Evolutionary conservation across 2,329 filamentous ascomycete species (phyloP), one percentile per base, ranked within the genome.

Genomic region (Tolypocladium ovalisporum): DNA sequence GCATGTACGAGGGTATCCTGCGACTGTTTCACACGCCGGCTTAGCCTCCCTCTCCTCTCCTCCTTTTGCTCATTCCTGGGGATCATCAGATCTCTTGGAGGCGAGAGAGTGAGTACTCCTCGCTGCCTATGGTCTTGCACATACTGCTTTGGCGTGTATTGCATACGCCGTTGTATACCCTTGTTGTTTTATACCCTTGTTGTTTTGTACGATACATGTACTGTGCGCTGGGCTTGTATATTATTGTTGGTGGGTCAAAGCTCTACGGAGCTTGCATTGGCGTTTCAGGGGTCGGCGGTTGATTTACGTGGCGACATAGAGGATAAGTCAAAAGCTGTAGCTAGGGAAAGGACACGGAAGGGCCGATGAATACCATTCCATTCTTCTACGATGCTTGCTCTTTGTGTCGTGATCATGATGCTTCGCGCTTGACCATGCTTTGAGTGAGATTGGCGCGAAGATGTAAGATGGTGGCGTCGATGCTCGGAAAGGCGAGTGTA

Each of bases 1-100:
- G 90, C 72, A 94, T 94, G 78, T 96, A 84, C 66, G 81, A 84
- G 67, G 79, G 75, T 56, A 83, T 84, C 49, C 71, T 84, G 35
- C 74, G 75, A 7, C 64, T 80, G 7, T 76, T 79, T 59, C 66
- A 75, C 58, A 72, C 72, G 9, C 67, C 70, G 17, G 69, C 70
- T 8, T 74, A 66, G 29, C 19, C 32, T 9, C 32, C n/a, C 32
- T 19, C 17, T 32, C 44, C 27, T 15, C 29, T 34, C 47, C 24
- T 27, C 10, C 19, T 15, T 4, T n/a, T 13, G 47, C 47, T 22
- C 10, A 1, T 17, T n/a, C 0, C 3, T 2, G 29, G 47, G n/a
- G 47, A 22, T 27, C 9, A n/a, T 22, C 9, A 5, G 27, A 13
- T 3, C 15, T 5, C 7, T n/a, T 19, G 44, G 27, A 49, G 27